Evolutionary conservation across 305 asterid species (phyloP).

Genomic region (Fraxinus floribunda): DNA sequence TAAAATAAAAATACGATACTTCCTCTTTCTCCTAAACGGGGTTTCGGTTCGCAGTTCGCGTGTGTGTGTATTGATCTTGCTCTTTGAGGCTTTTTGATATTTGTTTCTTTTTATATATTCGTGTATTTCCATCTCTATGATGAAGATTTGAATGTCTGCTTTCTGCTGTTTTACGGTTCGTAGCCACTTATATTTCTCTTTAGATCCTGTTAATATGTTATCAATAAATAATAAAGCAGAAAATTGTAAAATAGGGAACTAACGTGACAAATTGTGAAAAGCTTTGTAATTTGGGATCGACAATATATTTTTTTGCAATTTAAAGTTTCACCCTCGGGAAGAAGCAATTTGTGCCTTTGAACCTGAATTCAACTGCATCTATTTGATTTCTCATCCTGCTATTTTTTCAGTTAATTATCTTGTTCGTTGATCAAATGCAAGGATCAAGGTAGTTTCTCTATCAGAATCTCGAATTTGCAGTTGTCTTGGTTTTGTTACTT

Average conservation of each 20-base stretch:
- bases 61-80: background rate
- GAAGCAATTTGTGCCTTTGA: background rate
- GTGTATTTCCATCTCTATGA: background rate
- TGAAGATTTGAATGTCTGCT: background rate
- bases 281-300: background rate
- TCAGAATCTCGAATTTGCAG: background rate
- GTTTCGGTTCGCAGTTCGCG: background rate
- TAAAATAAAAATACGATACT: background rate
- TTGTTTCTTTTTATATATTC: background rate
- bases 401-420: background rate
- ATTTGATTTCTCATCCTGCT: background rate
- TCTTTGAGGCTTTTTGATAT: background rate
- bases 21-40: background rate
- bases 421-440: slow-evolving; percentile 45
- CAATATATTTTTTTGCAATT: background rate
- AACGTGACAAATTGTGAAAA: background rate
- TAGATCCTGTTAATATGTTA: background rate
- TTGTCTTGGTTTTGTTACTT: background rate
- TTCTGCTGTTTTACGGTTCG: background rate
- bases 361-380: background rate
- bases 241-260: background rate
- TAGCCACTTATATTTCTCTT: background rate
- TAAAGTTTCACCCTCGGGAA: background rate
- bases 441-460: slow-evolving; percentile 58
- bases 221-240: background rate